A percentile compares a stretch with the other conserved stretches of the same genome.
phyloP scores from a whole-genome alignment of 768 basidiomycete genomes.

The Psilocybe cubensis region DNA sequence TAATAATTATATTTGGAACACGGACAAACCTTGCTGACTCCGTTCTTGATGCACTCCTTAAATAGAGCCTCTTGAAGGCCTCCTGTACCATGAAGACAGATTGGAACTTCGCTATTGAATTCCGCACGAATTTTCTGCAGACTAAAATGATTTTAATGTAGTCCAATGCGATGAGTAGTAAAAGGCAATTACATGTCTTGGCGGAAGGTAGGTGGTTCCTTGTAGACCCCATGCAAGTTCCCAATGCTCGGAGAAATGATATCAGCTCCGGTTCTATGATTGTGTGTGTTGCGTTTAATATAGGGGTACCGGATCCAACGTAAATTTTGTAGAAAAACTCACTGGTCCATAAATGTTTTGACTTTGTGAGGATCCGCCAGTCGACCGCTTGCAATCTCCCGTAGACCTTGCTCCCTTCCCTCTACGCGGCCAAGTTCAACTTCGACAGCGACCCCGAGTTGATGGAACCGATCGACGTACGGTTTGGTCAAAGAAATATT shows the following conservation, averaged over 20 bases:
- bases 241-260: slow-evolving; percentile 53
- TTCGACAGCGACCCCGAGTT: slow-evolving; percentile 44
- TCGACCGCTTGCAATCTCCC: slow-evolving; percentile 49
- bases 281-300: not conserved
- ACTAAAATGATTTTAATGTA: slow-evolving; percentile 21
- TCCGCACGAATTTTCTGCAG: slow-evolving; percentile 36
- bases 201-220: slow-evolving; percentile 47
- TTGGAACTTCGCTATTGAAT: slow-evolving; percentile 37
- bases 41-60: slow-evolving; percentile 46
- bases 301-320: no score
- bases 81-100: slow-evolving; percentile 51
- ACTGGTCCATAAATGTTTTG: slow-evolving; percentile 44
- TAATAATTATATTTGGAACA: no score
- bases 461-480: slow-evolving; percentile 44
- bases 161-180: no score
- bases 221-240: slow-evolving; percentile 48
- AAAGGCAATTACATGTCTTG: slow-evolving; percentile 42
- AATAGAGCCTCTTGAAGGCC: slow-evolving; percentile 47
- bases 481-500: slow-evolving; percentile 47
- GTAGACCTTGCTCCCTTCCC: slow-evolving; percentile 51
- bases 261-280: slow-evolving; percentile 42
- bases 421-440: slow-evolving; percentile 54
- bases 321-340: slow-evolving; percentile 1
- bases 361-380: slow-evolving; percentile 48
- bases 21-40: slow-evolving; percentile 43